Evolutionary conservation across 148 eudicot species (phyloP).

Genomic region (Rhododendron vialii): DNA sequence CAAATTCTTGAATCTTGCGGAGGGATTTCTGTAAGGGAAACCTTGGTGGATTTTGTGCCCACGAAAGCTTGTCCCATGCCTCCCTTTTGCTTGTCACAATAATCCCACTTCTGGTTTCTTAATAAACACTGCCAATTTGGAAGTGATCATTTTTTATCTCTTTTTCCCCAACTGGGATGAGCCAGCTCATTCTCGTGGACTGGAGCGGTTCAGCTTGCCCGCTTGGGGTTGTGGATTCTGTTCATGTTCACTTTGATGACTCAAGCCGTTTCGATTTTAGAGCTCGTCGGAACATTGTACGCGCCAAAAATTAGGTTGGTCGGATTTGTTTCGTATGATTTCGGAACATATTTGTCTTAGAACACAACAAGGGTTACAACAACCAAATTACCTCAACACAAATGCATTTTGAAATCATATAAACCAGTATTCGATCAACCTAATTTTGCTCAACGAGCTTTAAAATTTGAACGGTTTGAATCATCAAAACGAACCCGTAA

Average conservation of each 20-base stretch:
- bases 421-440: too few relatives aligned
- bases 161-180: not conserved
- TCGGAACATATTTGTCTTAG: not conserved
- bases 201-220: not conserved
- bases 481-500: too few relatives aligned
- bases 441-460: not conserved
- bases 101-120: constrained; percentile 3
- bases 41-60: constrained; percentile 2
- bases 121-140: not conserved
- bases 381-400: too few relatives aligned
- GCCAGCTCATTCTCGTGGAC: too few relatives aligned
- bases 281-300: too few relatives aligned
- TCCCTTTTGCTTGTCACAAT: not conserved
- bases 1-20: not conserved
- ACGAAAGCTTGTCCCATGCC: constrained; percentile 1
- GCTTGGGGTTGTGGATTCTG: too few relatives aligned
- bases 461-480: not conserved
- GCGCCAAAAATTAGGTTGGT: not conserved
- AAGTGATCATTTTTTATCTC: not conserved
- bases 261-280: not conserved
- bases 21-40: not conserved
- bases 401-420: too few relatives aligned
- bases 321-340: too few relatives aligned
- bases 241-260: not conserved
- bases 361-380: not conserved